These are phyloP conservation scores for Penicillium cosmopolitanum DNA, from an alignment of 495 filamentous ascomycete genomes.

Conservation along the genomic window DNA sequence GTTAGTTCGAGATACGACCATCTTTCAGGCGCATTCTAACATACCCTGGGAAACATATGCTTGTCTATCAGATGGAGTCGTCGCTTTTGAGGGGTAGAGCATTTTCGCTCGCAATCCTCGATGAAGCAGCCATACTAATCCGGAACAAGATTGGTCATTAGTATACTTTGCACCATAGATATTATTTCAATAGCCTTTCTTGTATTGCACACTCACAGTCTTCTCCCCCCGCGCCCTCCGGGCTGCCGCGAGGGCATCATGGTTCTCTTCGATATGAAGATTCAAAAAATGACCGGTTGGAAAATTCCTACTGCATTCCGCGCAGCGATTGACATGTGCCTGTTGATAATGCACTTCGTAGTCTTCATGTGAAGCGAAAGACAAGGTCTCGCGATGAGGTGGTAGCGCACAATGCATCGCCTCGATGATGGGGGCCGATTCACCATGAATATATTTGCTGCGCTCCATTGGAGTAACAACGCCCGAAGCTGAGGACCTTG, in stretches of 20 bases:
- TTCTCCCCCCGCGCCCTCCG: constrained; percentile 79
- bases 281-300: constrained; percentile 71
- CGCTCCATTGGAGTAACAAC: constrained; percentile 26
- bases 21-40: neutral
- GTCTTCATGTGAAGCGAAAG: constrained; percentile 75
- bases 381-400: constrained; percentile 68
- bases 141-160: neutral
- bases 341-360: constrained; percentile 88
- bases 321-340: constrained; percentile 81
- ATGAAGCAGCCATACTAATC: constrained; percentile 84
- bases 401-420: constrained; percentile 80
- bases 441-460: constrained; percentile 32
- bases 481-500: constrained; percentile 31
- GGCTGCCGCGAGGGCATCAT: constrained; percentile 78
- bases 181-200: neutral
- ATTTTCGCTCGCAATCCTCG: constrained; percentile 84
- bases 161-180: neutral
- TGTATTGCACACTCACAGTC: constrained; percentile 61
- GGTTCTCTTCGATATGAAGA: constrained; percentile 90
- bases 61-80: constrained; percentile 89
- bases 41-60: constrained; percentile 83
- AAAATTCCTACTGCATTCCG: constrained; percentile 79
- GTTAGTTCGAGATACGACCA: neutral
- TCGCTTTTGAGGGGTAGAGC: constrained; percentile 80
- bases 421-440: constrained; percentile 27